phyloP scores from a whole-genome alignment of 805 yeast genomes.

The Candida krabiensis region DNA sequence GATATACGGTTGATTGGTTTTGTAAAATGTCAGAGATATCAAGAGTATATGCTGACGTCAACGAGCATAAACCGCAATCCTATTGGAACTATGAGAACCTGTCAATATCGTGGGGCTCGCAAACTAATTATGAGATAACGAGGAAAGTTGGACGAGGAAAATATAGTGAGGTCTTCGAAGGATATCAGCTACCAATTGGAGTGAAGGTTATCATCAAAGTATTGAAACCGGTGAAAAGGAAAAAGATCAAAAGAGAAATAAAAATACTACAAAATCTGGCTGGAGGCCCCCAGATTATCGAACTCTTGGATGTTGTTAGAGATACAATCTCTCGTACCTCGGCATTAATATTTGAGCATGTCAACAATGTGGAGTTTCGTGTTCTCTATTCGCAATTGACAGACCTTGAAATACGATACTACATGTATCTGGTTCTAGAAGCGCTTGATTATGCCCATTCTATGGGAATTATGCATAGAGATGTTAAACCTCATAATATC shows the following conservation, averaged over 20 bases:
- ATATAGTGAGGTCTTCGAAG: conserved; percentile 93
- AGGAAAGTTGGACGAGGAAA: conserved; percentile 89
- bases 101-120: conserved; percentile 60
- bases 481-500: conserved; percentile 93
- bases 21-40: conserved; percentile 23
- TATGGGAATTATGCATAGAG: conserved; percentile 95
- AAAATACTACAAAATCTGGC: conserved; percentile 82
- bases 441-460: conserved; percentile 91
- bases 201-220: conserved; percentile 81
- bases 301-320: conserved; percentile 74
- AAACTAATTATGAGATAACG: conserved; percentile 60
- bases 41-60: conserved; percentile 75
- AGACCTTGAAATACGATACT: conserved; percentile 74
- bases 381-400: conserved; percentile 76
- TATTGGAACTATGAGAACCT: conserved; percentile 87
- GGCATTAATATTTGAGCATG: conserved; percentile 81
- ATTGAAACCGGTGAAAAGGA: conserved; percentile 87
- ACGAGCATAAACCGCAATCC: conserved; percentile 61
- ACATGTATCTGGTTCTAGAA: conserved; percentile 74
- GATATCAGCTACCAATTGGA: conserved; percentile 65
- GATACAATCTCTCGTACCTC: conserved; percentile 83
- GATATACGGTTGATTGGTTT: too few relatives aligned
- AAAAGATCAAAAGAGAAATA: conserved; percentile 88
- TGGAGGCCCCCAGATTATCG: conserved; percentile 81
- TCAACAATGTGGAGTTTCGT: conserved; percentile 81